phyloP scores from a whole-genome alignment of 2,329 filamentous ascomycete genomes.

The Beauveria varroae region DNA sequence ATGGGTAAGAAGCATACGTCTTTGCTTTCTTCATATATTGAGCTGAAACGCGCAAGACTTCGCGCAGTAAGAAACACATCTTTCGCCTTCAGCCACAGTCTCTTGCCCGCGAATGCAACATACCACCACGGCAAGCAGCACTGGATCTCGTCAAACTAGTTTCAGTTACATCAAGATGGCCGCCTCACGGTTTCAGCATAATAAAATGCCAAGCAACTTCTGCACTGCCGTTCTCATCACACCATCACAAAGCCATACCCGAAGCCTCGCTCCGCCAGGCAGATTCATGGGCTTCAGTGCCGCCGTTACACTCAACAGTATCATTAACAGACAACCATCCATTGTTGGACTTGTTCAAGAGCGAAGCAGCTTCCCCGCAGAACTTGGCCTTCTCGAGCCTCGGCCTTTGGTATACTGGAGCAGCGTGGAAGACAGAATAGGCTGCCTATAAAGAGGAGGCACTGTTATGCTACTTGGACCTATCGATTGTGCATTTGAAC shows the following conservation, averaged over 20 bases:
- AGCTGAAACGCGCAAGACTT: neutral
- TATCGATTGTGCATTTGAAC: neutral
- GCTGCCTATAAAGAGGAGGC: conserved; percentile 22
- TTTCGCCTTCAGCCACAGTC: neutral
- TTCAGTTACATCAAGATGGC: neutral
- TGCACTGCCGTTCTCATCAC: neutral
- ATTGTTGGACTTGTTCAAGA: conserved; percentile 52
- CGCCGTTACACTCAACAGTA: conserved; percentile 48
- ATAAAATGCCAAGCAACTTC: neutral
- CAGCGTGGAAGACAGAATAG: conserved; percentile 54
- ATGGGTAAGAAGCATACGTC: neutral
- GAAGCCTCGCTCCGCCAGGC: conserved; percentile 22
- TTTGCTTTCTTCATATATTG: neutral
- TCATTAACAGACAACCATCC: conserved; percentile 51
- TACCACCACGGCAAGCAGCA: neutral
- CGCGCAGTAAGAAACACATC: neutral
- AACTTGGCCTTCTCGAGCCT: conserved; percentile 52
- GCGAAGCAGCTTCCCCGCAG: conserved; percentile 42
- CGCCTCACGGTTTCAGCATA: neutral
- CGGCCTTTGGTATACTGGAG: conserved; percentile 57
- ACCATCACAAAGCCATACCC: conserved; percentile 3
- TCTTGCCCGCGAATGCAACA: neutral
- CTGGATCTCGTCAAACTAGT: neutral
- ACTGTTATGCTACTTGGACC: no score
- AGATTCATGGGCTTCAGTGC: conserved; percentile 32